These are phyloP conservation scores for Sporobolomyces phaffii DNA, from an alignment of 768 basidiomycete genomes.

Conservation along the genomic window DNA sequence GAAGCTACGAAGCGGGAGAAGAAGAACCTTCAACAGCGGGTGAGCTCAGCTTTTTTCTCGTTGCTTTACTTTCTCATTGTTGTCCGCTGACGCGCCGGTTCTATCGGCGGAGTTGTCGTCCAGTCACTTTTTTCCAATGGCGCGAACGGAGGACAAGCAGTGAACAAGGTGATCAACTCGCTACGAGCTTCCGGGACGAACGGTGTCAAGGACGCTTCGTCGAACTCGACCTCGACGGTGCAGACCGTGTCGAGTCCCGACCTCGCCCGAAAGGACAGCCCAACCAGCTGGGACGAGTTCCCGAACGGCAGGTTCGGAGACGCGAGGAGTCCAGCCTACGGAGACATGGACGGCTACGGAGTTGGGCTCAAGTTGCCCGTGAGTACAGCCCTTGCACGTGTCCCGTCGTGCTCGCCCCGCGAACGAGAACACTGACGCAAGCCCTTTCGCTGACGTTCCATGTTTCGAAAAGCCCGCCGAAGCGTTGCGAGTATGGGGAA, in stretches of 20 bases:
- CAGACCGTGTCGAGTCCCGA: constrained; percentile 23
- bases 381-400: constrained; percentile 44
- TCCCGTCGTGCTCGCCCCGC: too few relatives aligned
- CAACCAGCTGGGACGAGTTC: constrained; percentile 58
- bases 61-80: neutral
- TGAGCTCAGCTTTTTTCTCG: constrained; percentile 36
- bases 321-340: constrained; percentile 92
- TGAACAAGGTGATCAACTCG: constrained; percentile 35
- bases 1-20: constrained; percentile 12
- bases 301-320: constrained; percentile 99
- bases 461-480: constrained; percentile 55
- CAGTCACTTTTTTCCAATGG: constrained; percentile 76
- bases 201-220: neutral
- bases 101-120: too few relatives aligned
- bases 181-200: constrained; percentile 1
- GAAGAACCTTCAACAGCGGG: neutral
- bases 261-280: constrained; percentile 32
- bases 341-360: constrained; percentile 94
- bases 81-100: too few relatives aligned
- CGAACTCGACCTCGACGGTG: neutral
- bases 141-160: constrained; percentile 2
- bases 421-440: too few relatives aligned
- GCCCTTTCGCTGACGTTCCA: neutral
- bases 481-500: constrained; percentile 67
- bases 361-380: constrained; percentile 86